Base-by-base conservation (phyloP, 2,329 filamentous ascomycete species). In the Lojkania enalia region DNA sequence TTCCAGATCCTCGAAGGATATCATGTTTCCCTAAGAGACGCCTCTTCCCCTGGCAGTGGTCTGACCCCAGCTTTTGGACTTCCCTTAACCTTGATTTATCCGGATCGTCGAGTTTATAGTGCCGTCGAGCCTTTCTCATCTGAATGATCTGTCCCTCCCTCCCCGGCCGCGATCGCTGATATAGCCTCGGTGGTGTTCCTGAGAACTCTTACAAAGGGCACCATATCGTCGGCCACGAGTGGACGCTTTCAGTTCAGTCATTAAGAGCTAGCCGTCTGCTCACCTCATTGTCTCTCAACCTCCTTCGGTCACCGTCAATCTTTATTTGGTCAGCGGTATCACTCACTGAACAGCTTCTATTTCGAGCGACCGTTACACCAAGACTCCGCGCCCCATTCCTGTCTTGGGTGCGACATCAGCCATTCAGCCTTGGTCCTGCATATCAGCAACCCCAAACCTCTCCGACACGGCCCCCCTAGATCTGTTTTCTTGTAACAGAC, bases 1-100 rank as follows among this genome's bases (percentile, higher is more conserved):
- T 58, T 65, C 64, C 64, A 67, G 60, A 63, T 65, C 63, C 61
- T 63, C 61, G 60, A 61, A 61, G 58, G 58, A 63, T 66, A 67
- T 64, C 60, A 66, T 64, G 59, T 64, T 66, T 63, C 55, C 61
- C 61, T 61, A 65, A 64, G 57, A 62, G 51, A 54, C 45, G 11
- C 55, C 54, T 49, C 48, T 52, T 58, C 58, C 66, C 66, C 63
- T 69, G 62, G 57, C 58, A 42, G 55, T 65, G 54, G 54, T 63
- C 60, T 56, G 54, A 64, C 61, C 66, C 66, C 57, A 60, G 60
- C 57, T 60, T 57, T 62, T 61, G 56, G 51, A 47, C 56, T 58
- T 59, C 57, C 59, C 61, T 67, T 64, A 64, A 61, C 61, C 61
- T 66, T 63, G 59, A 68, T 71, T 70, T 70, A 70, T 62, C 67